Conservation (phyloP, 768 basidiomycete genomes). For the Boletus subparvulus region DNA sequence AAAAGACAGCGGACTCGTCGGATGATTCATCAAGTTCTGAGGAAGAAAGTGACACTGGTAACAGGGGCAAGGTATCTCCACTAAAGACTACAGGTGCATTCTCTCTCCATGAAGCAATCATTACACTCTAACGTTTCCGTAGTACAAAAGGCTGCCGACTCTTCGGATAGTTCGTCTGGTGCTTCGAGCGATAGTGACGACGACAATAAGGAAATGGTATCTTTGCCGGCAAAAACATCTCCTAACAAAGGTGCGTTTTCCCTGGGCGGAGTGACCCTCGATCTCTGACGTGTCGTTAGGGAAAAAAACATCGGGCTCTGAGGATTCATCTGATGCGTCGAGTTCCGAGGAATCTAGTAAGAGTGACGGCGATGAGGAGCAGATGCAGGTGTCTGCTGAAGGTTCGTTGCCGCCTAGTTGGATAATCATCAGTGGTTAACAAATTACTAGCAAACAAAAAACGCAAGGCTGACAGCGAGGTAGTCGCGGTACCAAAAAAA, state of each 20-base stretch:
- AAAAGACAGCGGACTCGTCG: not conserved
- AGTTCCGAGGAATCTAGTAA: constrained; percentile 13
- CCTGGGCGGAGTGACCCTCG: not conserved
- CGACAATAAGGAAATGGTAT: not conserved
- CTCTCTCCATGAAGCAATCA: not conserved
- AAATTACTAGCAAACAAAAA: constrained; percentile 46
- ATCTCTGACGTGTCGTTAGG: not conserved
- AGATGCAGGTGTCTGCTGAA: constrained; percentile 21
- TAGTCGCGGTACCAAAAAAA: constrained; percentile 71
- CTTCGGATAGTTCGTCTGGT: not conserved
- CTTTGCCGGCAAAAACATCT: constrained; percentile 43
- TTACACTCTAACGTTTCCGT: not conserved
- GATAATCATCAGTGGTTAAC: constrained; percentile 2
- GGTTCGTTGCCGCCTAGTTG: constrained; percentile 30
- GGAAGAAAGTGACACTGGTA: not conserved
- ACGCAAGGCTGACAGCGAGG: constrained; percentile 75
- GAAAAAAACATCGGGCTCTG: not conserved
- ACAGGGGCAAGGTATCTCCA: constrained; percentile 9
- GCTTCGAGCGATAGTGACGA: not conserved
- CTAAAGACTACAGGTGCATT: constrained; percentile 41
- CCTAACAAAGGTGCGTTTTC: constrained; percentile 32
- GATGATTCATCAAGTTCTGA: constrained; percentile 21
- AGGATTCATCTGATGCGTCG: constrained; percentile 6
- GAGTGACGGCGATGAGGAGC: constrained; percentile 1
- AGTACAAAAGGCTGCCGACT: not conserved